Conservation (phyloP, 768 basidiomycete species). For the Suillus plorans region DNA sequence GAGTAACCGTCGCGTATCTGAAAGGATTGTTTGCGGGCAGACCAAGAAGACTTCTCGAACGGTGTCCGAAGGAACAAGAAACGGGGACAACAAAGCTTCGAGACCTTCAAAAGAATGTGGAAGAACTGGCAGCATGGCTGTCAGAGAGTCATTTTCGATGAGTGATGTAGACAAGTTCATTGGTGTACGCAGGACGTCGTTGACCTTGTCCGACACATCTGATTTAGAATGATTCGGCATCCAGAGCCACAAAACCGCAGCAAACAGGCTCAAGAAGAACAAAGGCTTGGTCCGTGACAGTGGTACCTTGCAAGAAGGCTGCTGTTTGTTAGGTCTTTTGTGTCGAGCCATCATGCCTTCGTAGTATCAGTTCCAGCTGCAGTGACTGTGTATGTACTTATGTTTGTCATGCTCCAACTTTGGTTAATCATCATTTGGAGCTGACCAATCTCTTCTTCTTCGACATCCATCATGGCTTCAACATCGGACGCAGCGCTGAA, state of each 20-base stretch:
- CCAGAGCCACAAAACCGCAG: background rate
- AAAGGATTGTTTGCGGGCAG: conserved; percentile 38
- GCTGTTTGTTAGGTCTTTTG: background rate
- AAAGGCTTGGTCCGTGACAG: background rate
- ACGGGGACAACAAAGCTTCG: conserved; percentile 34
- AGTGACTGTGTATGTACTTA: background rate
- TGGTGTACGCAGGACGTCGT: background rate
- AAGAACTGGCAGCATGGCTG: conserved; percentile 50
- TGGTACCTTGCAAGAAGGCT: background rate
- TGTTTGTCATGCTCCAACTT: conserved; percentile 3
- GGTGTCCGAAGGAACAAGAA: conserved; percentile 35
- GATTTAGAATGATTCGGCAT: background rate
- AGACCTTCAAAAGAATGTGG: conserved; percentile 33
- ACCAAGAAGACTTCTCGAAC: conserved; percentile 49
- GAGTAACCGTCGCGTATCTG: conserved; percentile 36
- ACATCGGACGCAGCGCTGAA: conserved; percentile 55
- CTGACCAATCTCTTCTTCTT: conserved; percentile 5
- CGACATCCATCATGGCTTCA: conserved; percentile 39
- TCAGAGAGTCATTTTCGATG: conserved; percentile 36
- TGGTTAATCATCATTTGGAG: background rate
- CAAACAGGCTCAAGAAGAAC: background rate
- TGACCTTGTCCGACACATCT: background rate
- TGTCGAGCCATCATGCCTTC: background rate
- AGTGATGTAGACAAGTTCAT: conserved; percentile 8
- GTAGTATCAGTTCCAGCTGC: background rate